Evolutionary conservation across 257 asterid species (phyloP).

Genomic region (Primulina tabacum): DNA sequence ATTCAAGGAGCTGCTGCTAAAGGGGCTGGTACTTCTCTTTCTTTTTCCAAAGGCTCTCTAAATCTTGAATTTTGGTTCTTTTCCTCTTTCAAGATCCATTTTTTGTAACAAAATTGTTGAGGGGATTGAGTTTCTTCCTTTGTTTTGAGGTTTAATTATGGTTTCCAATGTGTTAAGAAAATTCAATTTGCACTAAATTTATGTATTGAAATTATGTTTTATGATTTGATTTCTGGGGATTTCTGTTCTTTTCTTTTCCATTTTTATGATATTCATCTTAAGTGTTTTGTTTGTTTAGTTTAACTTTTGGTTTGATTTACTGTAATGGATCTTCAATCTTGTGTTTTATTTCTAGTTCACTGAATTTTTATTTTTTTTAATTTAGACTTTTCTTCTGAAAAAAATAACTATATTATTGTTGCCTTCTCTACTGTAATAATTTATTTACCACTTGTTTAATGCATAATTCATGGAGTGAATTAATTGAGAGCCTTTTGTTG

Average conservation of each 20-base stretch:
- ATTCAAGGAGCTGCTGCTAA: constrained; percentile 78
- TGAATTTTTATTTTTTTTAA: constrained; percentile 4
- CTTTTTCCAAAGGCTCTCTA: constrained; percentile 11
- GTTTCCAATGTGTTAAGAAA: constrained; percentile 1
- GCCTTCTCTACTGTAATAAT: background rate
- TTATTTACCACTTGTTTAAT: constrained; percentile 23
- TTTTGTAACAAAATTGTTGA: background rate
- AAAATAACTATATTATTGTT: background rate
- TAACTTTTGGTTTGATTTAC: background rate
- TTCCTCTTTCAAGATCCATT: background rate
- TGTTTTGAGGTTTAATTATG: constrained; percentile 3
- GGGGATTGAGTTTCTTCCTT: background rate
- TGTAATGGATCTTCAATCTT: background rate
- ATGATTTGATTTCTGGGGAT: constrained; percentile 14
- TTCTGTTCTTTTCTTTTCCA: background rate
- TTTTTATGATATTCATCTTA: background rate
- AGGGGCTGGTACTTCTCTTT: constrained; percentile 63
- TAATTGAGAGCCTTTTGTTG: constrained; percentile 30
- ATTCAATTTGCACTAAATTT: constrained; percentile 6
- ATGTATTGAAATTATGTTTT: background rate
- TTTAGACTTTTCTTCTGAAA: background rate
- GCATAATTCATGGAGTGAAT: constrained; percentile 21
- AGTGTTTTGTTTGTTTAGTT: background rate
- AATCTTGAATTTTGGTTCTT: background rate
- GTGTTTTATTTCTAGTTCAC: background rate